Base-by-base conservation (phyloP, 768 basidiomycete genomes). In the Tulasnella sp. region DNA sequence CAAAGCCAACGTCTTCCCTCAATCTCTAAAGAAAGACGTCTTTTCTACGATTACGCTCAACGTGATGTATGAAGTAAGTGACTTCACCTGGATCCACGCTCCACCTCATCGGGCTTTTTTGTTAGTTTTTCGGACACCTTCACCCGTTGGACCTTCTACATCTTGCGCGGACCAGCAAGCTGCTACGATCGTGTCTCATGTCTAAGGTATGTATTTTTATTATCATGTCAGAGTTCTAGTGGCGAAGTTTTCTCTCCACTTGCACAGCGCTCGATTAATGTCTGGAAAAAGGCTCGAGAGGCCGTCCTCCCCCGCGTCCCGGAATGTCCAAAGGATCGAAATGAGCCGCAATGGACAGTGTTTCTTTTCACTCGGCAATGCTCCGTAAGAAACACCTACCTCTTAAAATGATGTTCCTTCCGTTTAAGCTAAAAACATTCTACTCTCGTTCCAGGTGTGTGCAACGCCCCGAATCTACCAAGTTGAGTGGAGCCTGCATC, bases 271-370 rank as follows among this genome's bases (percentile, higher is more conserved):
- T 78, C 60, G 28, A 50, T 14, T 22, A 40, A 34, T 46, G 16
- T 14, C 20, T 64, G 58, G 77, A 64, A 44, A 37, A 40, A 28
- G 3, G 77, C 77, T 18, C 54, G 77, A 3, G 69, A 64, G 28
- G 44, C 48, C n/a, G 20, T 64, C 4, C 9, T 22, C 28, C 60
- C 50, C 3, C 3, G n/a, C 41, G 69, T 78, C 34, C 77, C 77
- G 0, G 46, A 78, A 48, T 78, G 77, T 18, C 77, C 77, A 14
- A 34, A 42, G 11, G 58, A 78, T 41, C 69, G 42, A 31, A 78
- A 40, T 14, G 58, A 78, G 37, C 77, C 77, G 40, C 77, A 78
- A 31, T 78, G 69, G 54, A 60, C 77, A 9, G 40, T 20, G 22
- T 31, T 78, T 4, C n/a, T 78, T 11, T 78, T 78, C 77, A 41